Evolutionary conservation across 495 filamentous ascomycete species (phyloP).

Genomic region (Aspergillus taichungensis): DNA sequence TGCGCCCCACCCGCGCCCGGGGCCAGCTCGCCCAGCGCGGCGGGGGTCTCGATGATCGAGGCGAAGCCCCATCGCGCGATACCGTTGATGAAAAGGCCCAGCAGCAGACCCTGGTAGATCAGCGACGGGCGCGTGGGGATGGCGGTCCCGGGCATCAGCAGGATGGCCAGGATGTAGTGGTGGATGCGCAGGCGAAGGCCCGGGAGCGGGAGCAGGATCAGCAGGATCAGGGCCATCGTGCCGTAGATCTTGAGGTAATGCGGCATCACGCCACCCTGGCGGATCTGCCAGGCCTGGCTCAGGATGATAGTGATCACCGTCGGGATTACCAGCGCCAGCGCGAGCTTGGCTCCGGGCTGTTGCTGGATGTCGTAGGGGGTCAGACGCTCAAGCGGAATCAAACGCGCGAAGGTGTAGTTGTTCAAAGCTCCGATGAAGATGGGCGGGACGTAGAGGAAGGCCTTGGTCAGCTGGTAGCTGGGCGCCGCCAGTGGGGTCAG

Average conservation of each 20-base stretch:
- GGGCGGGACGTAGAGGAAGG: constrained; percentile 62
- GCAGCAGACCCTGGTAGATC: constrained; percentile 76
- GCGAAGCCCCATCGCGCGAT: constrained; percentile 92
- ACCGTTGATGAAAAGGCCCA: constrained; percentile 89
- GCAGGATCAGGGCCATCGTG: constrained; percentile 45
- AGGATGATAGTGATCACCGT: constrained; percentile 49
- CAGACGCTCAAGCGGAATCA: constrained; percentile 73
- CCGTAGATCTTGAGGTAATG: constrained; percentile 66
- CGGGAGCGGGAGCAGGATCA: constrained; percentile 63
- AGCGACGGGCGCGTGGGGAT: constrained; percentile 73
- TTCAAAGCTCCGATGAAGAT: constrained; percentile 73
- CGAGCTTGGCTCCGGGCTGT: constrained; percentile 68
- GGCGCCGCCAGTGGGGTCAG: constrained; percentile 50
- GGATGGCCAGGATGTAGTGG: constrained; percentile 82
- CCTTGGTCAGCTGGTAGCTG: constrained; percentile 56
- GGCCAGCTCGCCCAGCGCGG: constrained; percentile 44
- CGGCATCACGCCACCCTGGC: constrained; percentile 60
- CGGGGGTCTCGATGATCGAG: constrained; percentile 76
- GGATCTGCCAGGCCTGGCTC: constrained; percentile 68
- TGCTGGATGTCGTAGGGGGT: constrained; percentile 66
- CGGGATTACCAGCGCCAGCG: constrained; percentile 58
- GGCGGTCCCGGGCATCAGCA: constrained; percentile 76
- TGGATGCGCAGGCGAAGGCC: constrained; percentile 85
- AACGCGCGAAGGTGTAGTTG: constrained; percentile 71
- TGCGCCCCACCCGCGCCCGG: constrained; percentile 23